These are phyloP conservation scores for Dothideomycetes sp. DNA, from an alignment of 2,329 filamentous ascomycete species.

Conservation along the genomic window DNA sequence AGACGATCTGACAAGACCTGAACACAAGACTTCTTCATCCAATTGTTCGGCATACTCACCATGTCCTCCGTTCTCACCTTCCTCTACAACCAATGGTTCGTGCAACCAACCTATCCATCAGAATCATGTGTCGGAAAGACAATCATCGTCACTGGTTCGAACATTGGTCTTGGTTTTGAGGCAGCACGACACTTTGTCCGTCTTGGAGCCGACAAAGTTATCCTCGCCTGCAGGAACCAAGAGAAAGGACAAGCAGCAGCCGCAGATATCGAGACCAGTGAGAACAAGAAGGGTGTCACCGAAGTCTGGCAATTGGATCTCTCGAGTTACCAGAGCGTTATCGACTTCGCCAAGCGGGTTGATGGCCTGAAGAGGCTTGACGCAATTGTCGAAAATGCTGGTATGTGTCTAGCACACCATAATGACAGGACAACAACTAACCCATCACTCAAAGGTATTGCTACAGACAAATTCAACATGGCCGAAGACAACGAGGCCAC, in stretches of 20 bases:
- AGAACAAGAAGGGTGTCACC: conserved; percentile 26
- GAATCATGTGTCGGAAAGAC: conserved; percentile 29
- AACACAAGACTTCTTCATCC: too few relatives aligned
- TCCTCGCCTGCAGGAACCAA: conserved; percentile 36
- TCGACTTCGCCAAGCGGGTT: conserved; percentile 27
- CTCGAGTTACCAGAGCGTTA: conserved; percentile 30
- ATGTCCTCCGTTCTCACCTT: conserved; percentile 22
- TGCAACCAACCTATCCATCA: conserved; percentile 28
- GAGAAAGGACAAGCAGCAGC: conserved; percentile 38
- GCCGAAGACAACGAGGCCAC: conserved; percentile 40
- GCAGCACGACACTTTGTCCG: conserved; percentile 35
- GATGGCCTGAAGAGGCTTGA: conserved; percentile 19
- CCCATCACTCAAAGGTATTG: conserved; percentile 26
- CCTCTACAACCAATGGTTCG: conserved; percentile 33
- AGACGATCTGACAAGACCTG: too few relatives aligned
- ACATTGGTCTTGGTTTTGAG: conserved; percentile 40
- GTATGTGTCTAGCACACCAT: conserved; percentile 15
- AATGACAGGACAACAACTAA: background rate
- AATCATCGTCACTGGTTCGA: conserved; percentile 42
- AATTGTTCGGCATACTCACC: conserved; percentile 3
- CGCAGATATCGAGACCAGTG: conserved; percentile 30
- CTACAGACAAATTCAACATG: conserved; percentile 23
- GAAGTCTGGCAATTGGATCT: conserved; percentile 42
- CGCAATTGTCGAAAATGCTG: conserved; percentile 22
- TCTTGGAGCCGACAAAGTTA: conserved; percentile 33